Evolutionary conservation across 2,329 filamentous ascomycete genomes (phyloP), one percentile per base, ranked within the genome.

Genomic region (Purpureocillium takamizusanense): DNA sequence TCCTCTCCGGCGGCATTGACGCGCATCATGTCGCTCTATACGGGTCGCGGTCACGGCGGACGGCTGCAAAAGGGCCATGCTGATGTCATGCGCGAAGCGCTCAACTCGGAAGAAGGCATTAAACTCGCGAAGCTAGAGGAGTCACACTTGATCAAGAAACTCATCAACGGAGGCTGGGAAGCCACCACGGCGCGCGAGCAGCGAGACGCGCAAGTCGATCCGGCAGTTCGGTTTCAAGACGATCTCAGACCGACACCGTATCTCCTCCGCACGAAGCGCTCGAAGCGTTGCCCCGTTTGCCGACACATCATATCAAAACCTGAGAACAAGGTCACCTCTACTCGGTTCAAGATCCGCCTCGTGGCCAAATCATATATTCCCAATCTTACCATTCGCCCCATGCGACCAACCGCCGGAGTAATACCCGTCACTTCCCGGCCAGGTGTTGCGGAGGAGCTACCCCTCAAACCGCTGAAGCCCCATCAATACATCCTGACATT

Each of bases 271-370:
- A 94, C 90, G 0, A 95, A 95, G 56, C 83, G 90, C 29, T 88
- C 87, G 15, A 97, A 95, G 65, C 86, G 92, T 33, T 98, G 92
- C 61, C 83, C 86, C 36, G 76, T 82, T 10, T 98, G 92, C 63
- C 83, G 92, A 11, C 90, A 97, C 64, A 95, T 97, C 55, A 83
- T 98, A 50, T 85, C 87, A 44, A 94, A 94, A 58, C 92, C 90
- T 12, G 92, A 98, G 61, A 77, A 81, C 42, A 98, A 97, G 61
- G 81, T 94, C 25, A 78, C 80, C 34, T 90, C 84, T 37, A 92
- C 85, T 7, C 83, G 89, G 23, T 97, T 92, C 73, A 85, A 90
- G 52, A 95, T 98, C 59, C 84, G 86, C 39, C 74, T 97, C 1
- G 81, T 97, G 5, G 94, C 92, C 16, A 76, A 82, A 39, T 87